Conservation (phyloP, 176 grass and related monocot genomes). For the Paspalum vaginatum region DNA sequence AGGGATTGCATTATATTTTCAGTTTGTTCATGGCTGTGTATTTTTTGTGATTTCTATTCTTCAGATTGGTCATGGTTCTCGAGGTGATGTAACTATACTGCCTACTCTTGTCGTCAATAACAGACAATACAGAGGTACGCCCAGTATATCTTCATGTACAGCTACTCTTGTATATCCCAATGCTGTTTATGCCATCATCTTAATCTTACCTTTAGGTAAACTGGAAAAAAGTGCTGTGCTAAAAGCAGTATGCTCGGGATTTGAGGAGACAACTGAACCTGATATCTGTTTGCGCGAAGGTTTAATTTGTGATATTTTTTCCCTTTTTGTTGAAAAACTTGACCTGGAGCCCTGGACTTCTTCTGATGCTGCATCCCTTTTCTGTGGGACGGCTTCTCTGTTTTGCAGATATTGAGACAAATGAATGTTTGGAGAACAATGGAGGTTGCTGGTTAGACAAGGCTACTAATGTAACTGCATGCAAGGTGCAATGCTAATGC, state of each 20-base stretch:
- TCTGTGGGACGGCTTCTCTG: constrained; percentile 13
- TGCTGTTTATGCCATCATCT: constrained; percentile 24
- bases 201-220: constrained; percentile 52
- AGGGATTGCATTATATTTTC: neutral
- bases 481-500: constrained; percentile 62
- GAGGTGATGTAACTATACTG: constrained; percentile 90
- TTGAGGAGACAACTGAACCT: constrained; percentile 92
- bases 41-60: constrained; percentile 7
- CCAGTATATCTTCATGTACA: neutral
- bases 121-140: constrained; percentile 82
- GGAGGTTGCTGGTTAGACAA: constrained; percentile 86
- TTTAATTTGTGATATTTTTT: constrained; percentile 46
- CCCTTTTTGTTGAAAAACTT: constrained; percentile 5
- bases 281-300: constrained; percentile 74
- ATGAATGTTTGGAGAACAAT: constrained; percentile 94
- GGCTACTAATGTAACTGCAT: constrained; percentile 63
- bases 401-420: constrained; percentile 78
- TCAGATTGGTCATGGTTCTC: constrained; percentile 74
- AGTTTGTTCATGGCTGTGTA: neutral
- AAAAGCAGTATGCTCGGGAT: constrained; percentile 80
- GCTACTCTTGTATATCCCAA: neutral
- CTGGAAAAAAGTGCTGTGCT: constrained; percentile 81
- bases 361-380: constrained; percentile 8
- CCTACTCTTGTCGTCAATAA: constrained; percentile 86
- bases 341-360: neutral